A percentile compares a stretch with the other conserved stretches of the same genome.
Conservation (phyloP, 805 yeast genomes). For the Starmerella roubikii region DNA sequence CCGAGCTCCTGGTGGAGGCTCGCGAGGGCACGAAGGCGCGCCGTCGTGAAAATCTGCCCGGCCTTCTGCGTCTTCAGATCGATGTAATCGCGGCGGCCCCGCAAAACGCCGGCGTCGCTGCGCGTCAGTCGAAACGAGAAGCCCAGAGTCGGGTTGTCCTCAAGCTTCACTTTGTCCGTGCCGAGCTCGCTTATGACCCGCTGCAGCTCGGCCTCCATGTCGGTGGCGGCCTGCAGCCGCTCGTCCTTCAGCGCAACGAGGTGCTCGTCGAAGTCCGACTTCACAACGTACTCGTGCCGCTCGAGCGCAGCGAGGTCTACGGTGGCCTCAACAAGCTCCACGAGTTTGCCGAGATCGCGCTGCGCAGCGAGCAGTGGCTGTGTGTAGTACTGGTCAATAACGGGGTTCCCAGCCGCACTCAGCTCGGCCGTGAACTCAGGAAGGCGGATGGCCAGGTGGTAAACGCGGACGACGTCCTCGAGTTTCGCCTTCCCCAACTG, state of each 20-base stretch:
- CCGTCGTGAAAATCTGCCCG: constrained; percentile 83
- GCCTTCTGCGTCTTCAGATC: constrained; percentile 90
- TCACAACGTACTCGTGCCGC: constrained; percentile 69
- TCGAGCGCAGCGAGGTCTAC: constrained; percentile 76
- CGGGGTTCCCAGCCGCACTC: constrained; percentile 24
- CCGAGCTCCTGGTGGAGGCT: constrained; percentile 44
- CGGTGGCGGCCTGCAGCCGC: constrained; percentile 39
- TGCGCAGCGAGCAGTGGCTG: constrained; percentile 39
- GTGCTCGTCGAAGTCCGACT: constrained; percentile 78
- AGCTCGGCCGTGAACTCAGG: constrained; percentile 55
- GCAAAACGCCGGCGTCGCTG: constrained; percentile 64
- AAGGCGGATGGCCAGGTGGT: constrained; percentile 58
- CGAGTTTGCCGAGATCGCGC: constrained; percentile 47
- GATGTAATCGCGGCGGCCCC: constrained; percentile 46
- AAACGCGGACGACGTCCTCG: constrained; percentile 81
- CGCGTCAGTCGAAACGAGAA: constrained; percentile 93
- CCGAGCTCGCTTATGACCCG: constrained; percentile 59
- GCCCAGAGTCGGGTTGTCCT: constrained; percentile 75
- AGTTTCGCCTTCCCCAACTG: constrained; percentile 42
- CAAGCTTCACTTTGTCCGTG: constrained; percentile 80
- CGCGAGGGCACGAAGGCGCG: constrained; percentile 45
- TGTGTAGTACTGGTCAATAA: constrained; percentile 40
- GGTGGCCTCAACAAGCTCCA: constrained; percentile 83
- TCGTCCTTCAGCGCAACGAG: constrained; percentile 46
- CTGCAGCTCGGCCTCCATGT: constrained; percentile 47